Base-by-base conservation (phyloP, 768 basidiomycete genomes). In the Trametes cinnabarina region DNA sequence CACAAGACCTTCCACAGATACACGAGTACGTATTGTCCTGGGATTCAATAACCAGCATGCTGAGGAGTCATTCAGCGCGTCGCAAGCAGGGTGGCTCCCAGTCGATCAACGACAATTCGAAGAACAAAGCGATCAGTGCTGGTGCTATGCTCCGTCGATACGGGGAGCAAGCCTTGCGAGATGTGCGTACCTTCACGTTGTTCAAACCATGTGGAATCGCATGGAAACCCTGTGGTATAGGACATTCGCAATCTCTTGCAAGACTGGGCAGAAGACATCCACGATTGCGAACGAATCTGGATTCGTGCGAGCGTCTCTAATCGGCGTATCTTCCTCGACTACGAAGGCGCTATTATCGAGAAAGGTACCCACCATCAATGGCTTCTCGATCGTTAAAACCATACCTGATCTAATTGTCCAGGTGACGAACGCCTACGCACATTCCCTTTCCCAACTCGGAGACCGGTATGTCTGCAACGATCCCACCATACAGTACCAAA, bases 1-100 rank as follows among this genome's bases (percentile, higher is more conserved):
- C 92, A 94, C 67, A 99, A 98, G 73, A 98, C 97, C 2, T 98
- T 98, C 71, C 97, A 98, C 72, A 87, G 97, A 1, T 99, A 99
- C 71, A 99, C 97, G 0, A 98, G 95, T 97, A 63, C 65, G 92
- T 80, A 3, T 14, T 35, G 14, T 42, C 30, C n/a, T n/a, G n/a
- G n/a, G n/a, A n/a, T n/a, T n/a, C n/a, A n/a, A n/a, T n/a, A 12
- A 20, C 15, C 48, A 8, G 12, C 47, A 20, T 35, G 46, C n/a
- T 48, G 22, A 8, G 4, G 9, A 8, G 34, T 22, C 19, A 32
- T 32, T 57, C n/a, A 98, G 96, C 97, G 30, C 92, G 97, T 62
- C 81, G 92, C 63, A 98, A 98, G 71, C 97, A 99, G 77, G 97
- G 97, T 72, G 97, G 97, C 0, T 89, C 92, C 1, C 97, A 99